These are phyloP conservation scores for Yarrowia osloensis DNA, from an alignment of 805 yeast species.

Conservation along the genomic window DNA sequence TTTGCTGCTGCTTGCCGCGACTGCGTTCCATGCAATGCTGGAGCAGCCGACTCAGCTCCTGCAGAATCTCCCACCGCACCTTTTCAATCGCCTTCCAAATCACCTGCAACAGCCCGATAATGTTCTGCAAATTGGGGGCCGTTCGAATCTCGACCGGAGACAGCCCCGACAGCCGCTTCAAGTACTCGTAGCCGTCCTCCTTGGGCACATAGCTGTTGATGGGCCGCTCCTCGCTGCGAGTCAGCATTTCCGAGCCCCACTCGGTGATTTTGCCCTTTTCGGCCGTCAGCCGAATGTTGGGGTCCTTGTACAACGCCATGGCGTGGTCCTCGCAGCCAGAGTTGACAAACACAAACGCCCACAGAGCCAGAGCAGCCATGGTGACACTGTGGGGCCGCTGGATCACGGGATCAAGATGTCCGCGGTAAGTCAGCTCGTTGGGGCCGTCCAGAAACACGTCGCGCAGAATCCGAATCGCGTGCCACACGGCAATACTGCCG, in stretches of 20 bases:
- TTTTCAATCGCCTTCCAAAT: constrained; percentile 37
- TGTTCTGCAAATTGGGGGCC: constrained; percentile 50
- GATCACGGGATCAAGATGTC: constrained; percentile 5
- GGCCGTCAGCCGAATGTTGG: not conserved
- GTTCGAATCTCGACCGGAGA: constrained; percentile 40
- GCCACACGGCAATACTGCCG: constrained; percentile 50
- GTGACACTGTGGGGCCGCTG: constrained; percentile 16
- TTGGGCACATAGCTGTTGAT: constrained; percentile 12
- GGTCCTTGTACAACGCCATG: constrained; percentile 4
- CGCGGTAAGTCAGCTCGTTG: constrained; percentile 4
- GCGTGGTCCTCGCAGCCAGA: constrained; percentile 16
- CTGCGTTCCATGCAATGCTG: constrained; percentile 36
- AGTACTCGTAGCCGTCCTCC: constrained; percentile 55
- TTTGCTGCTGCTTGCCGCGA: constrained; percentile 33
- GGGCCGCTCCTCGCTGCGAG: constrained; percentile 33
- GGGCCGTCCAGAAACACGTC: constrained; percentile 53
- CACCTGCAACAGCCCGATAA: constrained; percentile 55
- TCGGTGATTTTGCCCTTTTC: constrained; percentile 1
- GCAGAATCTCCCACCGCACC: constrained; percentile 40
- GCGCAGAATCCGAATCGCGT: constrained; percentile 61
- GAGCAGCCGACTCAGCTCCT: constrained; percentile 36
- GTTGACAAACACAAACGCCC: constrained; percentile 22
- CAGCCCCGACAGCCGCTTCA: constrained; percentile 47
- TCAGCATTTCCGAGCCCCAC: constrained; percentile 29
- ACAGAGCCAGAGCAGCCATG: constrained; percentile 16